phyloP scores from a whole-genome alignment of 176 grass and related monocot genomes.

The Bolboschoenus planiculmis region DNA sequence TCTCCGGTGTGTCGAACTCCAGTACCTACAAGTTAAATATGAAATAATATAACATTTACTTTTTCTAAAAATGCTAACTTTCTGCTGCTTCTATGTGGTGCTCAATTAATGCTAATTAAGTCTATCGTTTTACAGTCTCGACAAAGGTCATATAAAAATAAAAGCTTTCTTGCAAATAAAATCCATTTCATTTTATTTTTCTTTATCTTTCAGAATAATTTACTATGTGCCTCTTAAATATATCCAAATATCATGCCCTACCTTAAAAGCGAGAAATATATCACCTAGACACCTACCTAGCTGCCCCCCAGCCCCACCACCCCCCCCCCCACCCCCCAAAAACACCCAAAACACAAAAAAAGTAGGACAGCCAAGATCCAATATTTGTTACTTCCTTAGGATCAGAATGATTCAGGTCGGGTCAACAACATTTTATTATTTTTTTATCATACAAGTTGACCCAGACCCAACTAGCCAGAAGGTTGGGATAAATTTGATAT shows the following conservation, averaged over 20 bases:
- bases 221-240: background rate
- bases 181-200: background rate
- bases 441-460: background rate
- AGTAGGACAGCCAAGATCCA: background rate
- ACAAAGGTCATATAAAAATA: background rate
- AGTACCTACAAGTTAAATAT: slow-evolving; percentile 49
- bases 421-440: background rate
- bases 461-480: background rate
- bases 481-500: background rate
- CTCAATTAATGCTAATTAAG: background rate
- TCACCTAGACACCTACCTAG: background rate
- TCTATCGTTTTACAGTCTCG: background rate
- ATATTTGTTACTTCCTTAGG: background rate
- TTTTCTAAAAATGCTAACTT: background rate
- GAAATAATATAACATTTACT: background rate
- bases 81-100: background rate
- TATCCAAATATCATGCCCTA: background rate
- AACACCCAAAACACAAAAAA: too few species aligned
- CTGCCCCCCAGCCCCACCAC: background rate
- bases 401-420: background rate
- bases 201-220: background rate
- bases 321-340: background rate
- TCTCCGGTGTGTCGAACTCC: slow-evolving; percentile 87
- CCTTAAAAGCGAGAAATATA: background rate
- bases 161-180: background rate